phyloP scores from a whole-genome alignment of 345 rosid genomes.

The Clarkia xantiana region DNA sequence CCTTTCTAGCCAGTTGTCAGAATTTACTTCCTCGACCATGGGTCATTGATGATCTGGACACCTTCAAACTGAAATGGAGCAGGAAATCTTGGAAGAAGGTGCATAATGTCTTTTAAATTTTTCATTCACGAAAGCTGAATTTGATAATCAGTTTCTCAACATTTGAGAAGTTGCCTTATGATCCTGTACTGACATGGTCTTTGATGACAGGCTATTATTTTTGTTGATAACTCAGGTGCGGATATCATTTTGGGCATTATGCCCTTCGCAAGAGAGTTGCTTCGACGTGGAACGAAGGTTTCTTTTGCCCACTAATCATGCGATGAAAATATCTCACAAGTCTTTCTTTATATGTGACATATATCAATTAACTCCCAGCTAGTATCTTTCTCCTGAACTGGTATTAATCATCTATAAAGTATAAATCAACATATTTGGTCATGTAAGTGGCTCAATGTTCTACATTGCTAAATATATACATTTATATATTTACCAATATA shows the following conservation, averaged over 20 bases:
- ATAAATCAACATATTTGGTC: too few species aligned
- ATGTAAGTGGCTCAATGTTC: too few species aligned
- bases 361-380: background rate
- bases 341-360: background rate
- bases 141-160: background rate
- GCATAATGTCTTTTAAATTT: background rate
- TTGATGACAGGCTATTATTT: conserved; percentile 63
- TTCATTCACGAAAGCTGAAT: background rate
- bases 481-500: too few species aligned
- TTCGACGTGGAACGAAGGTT: conserved; percentile 81
- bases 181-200: conserved; percentile 11
- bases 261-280: conserved; percentile 88
- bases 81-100: conserved; percentile 96
- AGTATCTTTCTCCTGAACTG: too few species aligned
- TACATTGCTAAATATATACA: too few species aligned
- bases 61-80: conserved; percentile 64
- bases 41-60: conserved; percentile 87
- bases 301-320: conserved; percentile 1
- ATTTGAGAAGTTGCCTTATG: background rate
- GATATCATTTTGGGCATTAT: conserved; percentile 89
- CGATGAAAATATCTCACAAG: background rate
- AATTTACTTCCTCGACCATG: conserved; percentile 86
- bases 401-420: too few species aligned
- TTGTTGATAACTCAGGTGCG: conserved; percentile 97
- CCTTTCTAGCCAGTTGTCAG: conserved; percentile 88